Conservation (phyloP, 345 rosid species). For the Barbarea vulgaris region DNA sequence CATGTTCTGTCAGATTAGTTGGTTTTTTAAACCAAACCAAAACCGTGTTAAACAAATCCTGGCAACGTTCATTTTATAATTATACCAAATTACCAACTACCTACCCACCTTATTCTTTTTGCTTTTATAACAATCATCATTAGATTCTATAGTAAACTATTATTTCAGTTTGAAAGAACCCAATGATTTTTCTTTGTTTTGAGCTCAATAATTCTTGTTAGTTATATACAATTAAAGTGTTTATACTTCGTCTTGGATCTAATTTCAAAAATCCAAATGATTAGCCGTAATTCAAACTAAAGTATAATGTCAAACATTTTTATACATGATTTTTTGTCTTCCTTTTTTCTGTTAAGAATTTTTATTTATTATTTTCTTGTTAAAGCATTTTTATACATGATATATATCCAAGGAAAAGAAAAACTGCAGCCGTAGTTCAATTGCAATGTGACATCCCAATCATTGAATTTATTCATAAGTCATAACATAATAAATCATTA, state of each 20-base stretch:
- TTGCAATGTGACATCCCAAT: constrained; percentile 19
- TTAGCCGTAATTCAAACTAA: constrained; percentile 14
- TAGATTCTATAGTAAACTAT: constrained; percentile 21
- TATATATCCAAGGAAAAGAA: background rate
- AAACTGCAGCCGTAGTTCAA: constrained; percentile 15
- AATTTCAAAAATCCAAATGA: constrained; percentile 8
- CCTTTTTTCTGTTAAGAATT: no score
- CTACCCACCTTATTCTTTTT: constrained; percentile 13
- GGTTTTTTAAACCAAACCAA: constrained; percentile 38
- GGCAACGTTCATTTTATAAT: constrained; percentile 24
- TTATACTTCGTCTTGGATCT: constrained; percentile 15
- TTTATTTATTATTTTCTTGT: no score
- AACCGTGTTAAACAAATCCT: constrained; percentile 36
- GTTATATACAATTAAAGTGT: constrained; percentile 16
- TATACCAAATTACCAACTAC: constrained; percentile 41
- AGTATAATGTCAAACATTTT: constrained; percentile 19
- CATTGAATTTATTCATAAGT: constrained; percentile 20
- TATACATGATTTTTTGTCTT: no score
- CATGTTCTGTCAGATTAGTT: constrained; percentile 42
- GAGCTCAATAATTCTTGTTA: background rate
- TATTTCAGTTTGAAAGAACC: constrained; percentile 12
- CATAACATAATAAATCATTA: background rate
- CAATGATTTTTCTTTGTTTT: background rate
- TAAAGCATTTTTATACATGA: no score
- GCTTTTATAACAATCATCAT: background rate